Conservation (phyloP, 2,329 filamentous ascomycete species). For the Aspergillus tubingensis region DNA sequence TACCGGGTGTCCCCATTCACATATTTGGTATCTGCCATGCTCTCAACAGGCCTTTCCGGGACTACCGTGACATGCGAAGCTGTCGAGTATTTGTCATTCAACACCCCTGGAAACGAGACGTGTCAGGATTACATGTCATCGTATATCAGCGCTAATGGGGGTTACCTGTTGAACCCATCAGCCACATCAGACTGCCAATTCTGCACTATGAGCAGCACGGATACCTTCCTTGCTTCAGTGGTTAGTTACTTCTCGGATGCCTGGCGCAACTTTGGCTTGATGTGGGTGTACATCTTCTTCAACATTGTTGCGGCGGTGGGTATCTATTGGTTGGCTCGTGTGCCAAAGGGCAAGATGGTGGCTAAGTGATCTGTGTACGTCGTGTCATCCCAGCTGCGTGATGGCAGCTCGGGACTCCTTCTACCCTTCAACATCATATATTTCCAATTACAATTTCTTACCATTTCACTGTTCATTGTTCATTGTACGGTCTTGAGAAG, state of each 20-base stretch:
- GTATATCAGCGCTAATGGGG: conserved; percentile 42
- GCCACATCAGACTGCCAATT: conserved; percentile 52
- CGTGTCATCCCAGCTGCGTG: too few relatives aligned
- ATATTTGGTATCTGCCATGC: conserved; percentile 54
- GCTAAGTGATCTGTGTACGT: background rate
- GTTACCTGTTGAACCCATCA: conserved; percentile 46
- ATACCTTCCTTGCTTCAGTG: conserved; percentile 49
- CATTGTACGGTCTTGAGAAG: background rate
- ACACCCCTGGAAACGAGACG: conserved; percentile 60
- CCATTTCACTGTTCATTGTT: background rate
- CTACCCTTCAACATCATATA: background rate
- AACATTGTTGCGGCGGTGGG: conserved; percentile 60
- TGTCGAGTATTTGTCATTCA: conserved; percentile 33
- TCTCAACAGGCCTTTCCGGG: conserved; percentile 40
- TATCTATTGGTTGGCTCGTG: conserved; percentile 64
- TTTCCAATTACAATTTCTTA: background rate
- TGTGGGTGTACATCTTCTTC: conserved; percentile 67
- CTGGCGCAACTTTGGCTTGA: conserved; percentile 71
- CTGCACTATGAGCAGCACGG: conserved; percentile 48
- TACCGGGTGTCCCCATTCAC: conserved; percentile 68
- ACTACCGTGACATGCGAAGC: conserved; percentile 28
- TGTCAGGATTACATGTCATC: conserved; percentile 55
- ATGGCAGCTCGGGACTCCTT: too few relatives aligned
- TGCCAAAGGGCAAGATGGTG: conserved; percentile 43
- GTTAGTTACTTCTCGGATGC: conserved; percentile 47